A percentile compares a stretch with the other conserved stretches of the same genome.
Conservation (phyloP, 2,329 filamentous ascomycete species). For the Alternaria gansuensis region DNA sequence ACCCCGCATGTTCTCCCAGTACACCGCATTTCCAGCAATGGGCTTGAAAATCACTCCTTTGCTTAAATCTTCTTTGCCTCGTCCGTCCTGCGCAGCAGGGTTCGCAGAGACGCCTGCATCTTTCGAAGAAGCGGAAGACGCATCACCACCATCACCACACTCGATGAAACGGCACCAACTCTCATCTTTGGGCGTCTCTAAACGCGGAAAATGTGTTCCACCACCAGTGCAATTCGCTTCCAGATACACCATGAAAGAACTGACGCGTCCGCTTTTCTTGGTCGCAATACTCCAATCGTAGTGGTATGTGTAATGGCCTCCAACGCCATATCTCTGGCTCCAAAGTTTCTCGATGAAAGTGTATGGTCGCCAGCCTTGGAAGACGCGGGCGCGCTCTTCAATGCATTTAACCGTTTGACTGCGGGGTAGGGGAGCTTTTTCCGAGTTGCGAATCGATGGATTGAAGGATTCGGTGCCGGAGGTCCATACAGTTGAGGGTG, state of each 20-base stretch:
- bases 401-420: constrained; percentile 65
- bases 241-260: constrained; percentile 71
- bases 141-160: constrained; percentile 52
- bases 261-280: constrained; percentile 56
- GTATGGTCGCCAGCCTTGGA: constrained; percentile 68
- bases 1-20: constrained; percentile 67
- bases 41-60: constrained; percentile 67
- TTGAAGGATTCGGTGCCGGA: constrained; percentile 59
- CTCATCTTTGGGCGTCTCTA: constrained; percentile 55
- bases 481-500: constrained; percentile 64
- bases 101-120: neutral
- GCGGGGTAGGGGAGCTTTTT: constrained; percentile 56
- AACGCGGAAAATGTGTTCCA: constrained; percentile 67
- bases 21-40: constrained; percentile 66
- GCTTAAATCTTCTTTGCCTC: constrained; percentile 21
- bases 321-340: constrained; percentile 66
- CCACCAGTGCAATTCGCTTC: constrained; percentile 62
- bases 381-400: constrained; percentile 64
- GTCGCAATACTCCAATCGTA: constrained; percentile 61
- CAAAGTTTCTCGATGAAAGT: constrained; percentile 69
- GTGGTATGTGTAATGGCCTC: constrained; percentile 67
- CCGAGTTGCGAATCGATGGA: constrained; percentile 61
- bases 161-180: constrained; percentile 68
- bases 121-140: neutral
- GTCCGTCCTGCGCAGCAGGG: neutral